Percentiles rank a stretch among this genome's conserved stretches.
phyloP scores from a whole-genome alignment of 805 yeast genomes.

The Lachancea dasiensis region DNA sequence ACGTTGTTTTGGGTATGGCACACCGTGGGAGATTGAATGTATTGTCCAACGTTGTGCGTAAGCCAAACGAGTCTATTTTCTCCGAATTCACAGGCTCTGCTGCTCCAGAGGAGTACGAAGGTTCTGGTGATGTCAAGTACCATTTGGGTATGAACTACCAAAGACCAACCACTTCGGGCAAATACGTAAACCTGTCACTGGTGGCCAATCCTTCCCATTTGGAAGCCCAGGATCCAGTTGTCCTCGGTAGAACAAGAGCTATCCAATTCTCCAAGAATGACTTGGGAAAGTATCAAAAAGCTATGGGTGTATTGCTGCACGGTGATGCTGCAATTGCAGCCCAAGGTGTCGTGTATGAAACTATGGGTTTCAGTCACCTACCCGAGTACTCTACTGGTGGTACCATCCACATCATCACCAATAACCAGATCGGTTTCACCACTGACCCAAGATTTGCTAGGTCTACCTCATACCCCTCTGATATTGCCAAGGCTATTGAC shows the following conservation, averaged over 20 bases:
- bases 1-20: constrained; percentile 98
- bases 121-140: constrained; percentile 98
- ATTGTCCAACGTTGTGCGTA: constrained; percentile 96
- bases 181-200: constrained; percentile 86
- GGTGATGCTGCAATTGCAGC: constrained; percentile 99
- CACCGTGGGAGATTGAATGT: constrained; percentile 98
- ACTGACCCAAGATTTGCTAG: constrained; percentile 97
- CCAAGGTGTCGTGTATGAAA: constrained; percentile 98
- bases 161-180: constrained; percentile 98
- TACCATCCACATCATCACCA: constrained; percentile 90
- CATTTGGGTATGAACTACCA: constrained; percentile 99
- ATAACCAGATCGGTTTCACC: constrained; percentile 99
- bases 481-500: constrained; percentile 91
- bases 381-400: constrained; percentile 99
- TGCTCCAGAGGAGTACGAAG: constrained; percentile 70
- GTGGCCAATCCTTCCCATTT: constrained; percentile 99
- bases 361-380: constrained; percentile 87
- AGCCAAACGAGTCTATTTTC: constrained; percentile 96
- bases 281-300: constrained; percentile 74
- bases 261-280: constrained; percentile 88
- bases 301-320: constrained; percentile 87
- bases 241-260: constrained; percentile 95
- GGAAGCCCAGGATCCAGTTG: constrained; percentile 99
- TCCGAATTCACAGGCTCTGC: constrained; percentile 92
- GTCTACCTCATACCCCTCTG: constrained; percentile 97